These are phyloP conservation scores for Pythium utonaiense DNA, from an alignment of 352 stramenopile species.

Conservation along the genomic window DNA sequence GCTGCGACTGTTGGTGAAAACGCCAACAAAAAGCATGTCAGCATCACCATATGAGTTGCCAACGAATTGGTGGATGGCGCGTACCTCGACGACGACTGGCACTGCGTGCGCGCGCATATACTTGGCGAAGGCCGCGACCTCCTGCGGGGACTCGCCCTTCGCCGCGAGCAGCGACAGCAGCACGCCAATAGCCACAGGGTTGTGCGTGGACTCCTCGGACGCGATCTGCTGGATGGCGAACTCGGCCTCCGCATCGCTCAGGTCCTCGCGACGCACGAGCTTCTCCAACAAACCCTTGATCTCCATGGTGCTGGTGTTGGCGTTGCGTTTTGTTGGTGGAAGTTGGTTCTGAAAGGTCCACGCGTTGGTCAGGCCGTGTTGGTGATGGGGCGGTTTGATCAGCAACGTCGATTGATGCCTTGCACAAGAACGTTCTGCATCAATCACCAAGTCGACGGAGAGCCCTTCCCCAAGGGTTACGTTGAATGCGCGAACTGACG, in stretches of 20 bases:
- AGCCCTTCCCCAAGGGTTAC: conserved; percentile 10
- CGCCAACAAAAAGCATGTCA: conserved; percentile 2
- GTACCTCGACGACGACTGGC: conserved; percentile 56
- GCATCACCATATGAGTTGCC: neutral
- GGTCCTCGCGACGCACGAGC: conserved; percentile 62
- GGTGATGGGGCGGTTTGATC: neutral
- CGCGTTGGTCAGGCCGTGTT: neutral
- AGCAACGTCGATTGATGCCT: neutral
- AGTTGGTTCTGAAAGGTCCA: conserved; percentile 1
- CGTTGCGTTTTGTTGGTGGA: neutral
- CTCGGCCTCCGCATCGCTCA: conserved; percentile 61
- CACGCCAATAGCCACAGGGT: conserved; percentile 82
- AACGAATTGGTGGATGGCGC: neutral
- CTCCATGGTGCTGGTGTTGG: conserved; percentile 39
- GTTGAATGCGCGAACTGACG: conserved; percentile 22
- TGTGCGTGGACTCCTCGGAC: conserved; percentile 51
- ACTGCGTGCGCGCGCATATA: conserved; percentile 95
- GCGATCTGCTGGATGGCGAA: conserved; percentile 73
- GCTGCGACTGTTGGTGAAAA: conserved; percentile 28
- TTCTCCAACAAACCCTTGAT: conserved; percentile 75
- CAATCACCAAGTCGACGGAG: neutral
- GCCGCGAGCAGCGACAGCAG: conserved; percentile 93
- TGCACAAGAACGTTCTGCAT: conserved; percentile 24
- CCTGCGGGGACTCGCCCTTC: conserved; percentile 92
- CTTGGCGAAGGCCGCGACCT: conserved; percentile 95